Evolutionary conservation across 129 eudicot species (phyloP).

Genomic region (Artemisia tridentata): DNA sequence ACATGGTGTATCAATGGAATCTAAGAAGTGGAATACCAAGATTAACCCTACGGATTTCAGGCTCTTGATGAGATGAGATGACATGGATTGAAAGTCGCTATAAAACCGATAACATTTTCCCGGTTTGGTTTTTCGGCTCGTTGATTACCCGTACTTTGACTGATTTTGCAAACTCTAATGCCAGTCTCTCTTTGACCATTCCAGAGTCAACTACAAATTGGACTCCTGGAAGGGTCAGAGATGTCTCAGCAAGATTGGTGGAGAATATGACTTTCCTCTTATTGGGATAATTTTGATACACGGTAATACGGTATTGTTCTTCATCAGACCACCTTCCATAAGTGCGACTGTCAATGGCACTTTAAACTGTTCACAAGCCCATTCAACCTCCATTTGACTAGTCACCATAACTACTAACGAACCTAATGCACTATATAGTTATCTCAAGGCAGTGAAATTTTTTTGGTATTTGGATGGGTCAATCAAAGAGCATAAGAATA

Average conservation of each 20-base stretch:
- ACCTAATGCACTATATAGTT: no score
- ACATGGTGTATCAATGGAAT: constrained; percentile 78
- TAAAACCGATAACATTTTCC: constrained; percentile 85
- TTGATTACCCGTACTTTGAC: constrained; percentile 92
- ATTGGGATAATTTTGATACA: constrained; percentile 53
- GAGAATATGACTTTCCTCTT: constrained; percentile 80
- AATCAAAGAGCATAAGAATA: no score
- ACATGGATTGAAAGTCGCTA: constrained; percentile 55
- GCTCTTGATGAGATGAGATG: constrained; percentile 59
- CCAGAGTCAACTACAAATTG: constrained; percentile 91
- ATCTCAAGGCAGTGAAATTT: no score
- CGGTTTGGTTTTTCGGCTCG: constrained; percentile 89
- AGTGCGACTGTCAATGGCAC: constrained; percentile 49
- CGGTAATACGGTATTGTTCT: constrained; percentile 74
- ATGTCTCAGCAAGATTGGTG: constrained; percentile 94
- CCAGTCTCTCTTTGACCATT: constrained; percentile 83
- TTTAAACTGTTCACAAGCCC: constrained; percentile 83
- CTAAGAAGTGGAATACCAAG: no score
- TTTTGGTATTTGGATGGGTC: constrained; percentile 1
- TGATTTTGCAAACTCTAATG: constrained; percentile 61
- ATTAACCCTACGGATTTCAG: constrained; percentile 84
- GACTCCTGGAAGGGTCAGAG: constrained; percentile 91
- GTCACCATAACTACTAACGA: constrained; percentile 26
- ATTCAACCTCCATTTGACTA: constrained; percentile 84
- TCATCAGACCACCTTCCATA: constrained; percentile 81